Evolutionary conservation across 140 eudicot species (phyloP), one percentile per base, ranked within the genome.

Genomic region (Senecio squalidus): DNA sequence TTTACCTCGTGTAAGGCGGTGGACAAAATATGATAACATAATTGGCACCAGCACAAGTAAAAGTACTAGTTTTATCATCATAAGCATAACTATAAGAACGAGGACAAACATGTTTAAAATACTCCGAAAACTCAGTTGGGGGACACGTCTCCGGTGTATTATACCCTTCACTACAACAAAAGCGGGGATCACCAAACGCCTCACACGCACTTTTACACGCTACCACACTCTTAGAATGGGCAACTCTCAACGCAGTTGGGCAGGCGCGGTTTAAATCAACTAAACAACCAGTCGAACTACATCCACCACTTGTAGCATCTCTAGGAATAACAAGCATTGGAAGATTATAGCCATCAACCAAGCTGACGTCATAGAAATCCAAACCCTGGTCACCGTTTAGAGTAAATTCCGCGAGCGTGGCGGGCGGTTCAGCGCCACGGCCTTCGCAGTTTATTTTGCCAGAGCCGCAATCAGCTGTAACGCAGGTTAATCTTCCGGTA

Each of bases 161-260:
- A 31, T 58, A 81, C 59, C 52, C 94, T 73, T 78, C 96, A 49
- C 96, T 92, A 50, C 98, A 92, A 40, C 98, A 92, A 66, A 20
- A 92, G 77, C 67, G 21, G 9, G 98, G 98, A 51, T 81, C 88
- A 16, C 95, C 92, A 60, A 84, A 92, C 49, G 98, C 96, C 77
- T 87, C 98, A 56, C 98, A 92, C 69, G 98, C 98, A 78, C 98
- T 92, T 83, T 72, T 92, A 62, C 98, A 92, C 54, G 98, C 98
- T 41, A 92, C 92, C 47, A 82, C 74, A 30, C 77, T 56, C 30
- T 69, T 43, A 29, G 81, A 68, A 62, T 73, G 76, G 71, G 79
- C 69, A 77, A 84, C 92, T 56, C 74, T 73, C 55, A 87, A 67
- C 10, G 33, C 88, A 18, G 58, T 31, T 4, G 95, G 96, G 29